A percentile compares a stretch with the other conserved stretches of the same genome.
phyloP scores from a whole-genome alignment of 1,284 basidiomycete genomes.

The Rhodotorula sp. region DNA sequence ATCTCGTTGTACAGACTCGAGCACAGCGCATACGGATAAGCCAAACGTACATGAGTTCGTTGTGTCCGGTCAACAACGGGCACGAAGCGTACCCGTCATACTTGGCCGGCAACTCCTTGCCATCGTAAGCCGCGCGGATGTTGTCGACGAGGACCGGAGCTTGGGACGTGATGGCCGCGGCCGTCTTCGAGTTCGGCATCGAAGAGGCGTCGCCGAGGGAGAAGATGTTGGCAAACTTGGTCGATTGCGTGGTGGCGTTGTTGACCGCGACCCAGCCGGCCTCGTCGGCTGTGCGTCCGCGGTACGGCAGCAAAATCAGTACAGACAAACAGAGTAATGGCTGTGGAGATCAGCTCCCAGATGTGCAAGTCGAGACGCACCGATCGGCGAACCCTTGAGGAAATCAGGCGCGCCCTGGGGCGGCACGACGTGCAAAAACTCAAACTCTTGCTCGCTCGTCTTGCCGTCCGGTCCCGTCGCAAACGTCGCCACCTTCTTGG shows the following conservation, averaged over 20 bases:
- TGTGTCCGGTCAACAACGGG: slow-evolving; percentile 71
- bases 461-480: slow-evolving; percentile 63
- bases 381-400: slow-evolving; percentile 61
- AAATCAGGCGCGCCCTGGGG: slow-evolving; percentile 85
- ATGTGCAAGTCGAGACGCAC: slow-evolving; percentile 21
- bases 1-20: slow-evolving; percentile 30
- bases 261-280: slow-evolving; percentile 88
- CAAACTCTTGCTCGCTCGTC: slow-evolving; percentile 51
- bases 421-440: slow-evolving; percentile 82
- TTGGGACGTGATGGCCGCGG: slow-evolving; percentile 87
- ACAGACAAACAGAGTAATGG: too few relatives aligned
- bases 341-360: too few relatives aligned
- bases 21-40: not conserved
- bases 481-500: slow-evolving; percentile 77
- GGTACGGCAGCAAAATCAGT: slow-evolving; percentile 41
- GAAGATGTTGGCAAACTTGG: slow-evolving; percentile 79
- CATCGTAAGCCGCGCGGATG: slow-evolving; percentile 68
- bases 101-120: slow-evolving; percentile 60
- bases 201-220: slow-evolving; percentile 86
- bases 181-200: slow-evolving; percentile 92
- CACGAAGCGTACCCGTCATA: slow-evolving; percentile 49
- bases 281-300: slow-evolving; percentile 68
- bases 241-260: slow-evolving; percentile 75
- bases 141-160: slow-evolving; percentile 92
- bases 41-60: slow-evolving; percentile 63